A percentile compares a stretch with the other conserved stretches of the same genome.
Evolutionary conservation across 2,329 filamentous ascomycete genomes (phyloP).

Genomic region (Aspergillus neoniger): DNA sequence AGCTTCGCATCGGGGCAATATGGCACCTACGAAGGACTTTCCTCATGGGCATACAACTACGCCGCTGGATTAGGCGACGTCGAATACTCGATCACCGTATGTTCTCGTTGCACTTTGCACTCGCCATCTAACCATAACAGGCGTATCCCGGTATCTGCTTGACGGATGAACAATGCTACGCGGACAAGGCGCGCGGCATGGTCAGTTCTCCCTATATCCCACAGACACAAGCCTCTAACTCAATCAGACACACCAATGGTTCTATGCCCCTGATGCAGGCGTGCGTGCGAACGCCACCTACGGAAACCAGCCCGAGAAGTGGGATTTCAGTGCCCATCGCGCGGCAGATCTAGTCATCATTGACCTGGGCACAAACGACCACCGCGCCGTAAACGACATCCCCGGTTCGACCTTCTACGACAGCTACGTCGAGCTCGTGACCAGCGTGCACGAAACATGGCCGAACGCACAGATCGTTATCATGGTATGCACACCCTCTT

Average conservation of each 20-base stretch:
- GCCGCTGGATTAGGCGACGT: slow-evolving; percentile 59
- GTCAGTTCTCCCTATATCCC: slow-evolving; percentile 15
- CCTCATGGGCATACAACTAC: slow-evolving; percentile 58
- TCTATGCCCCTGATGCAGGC: slow-evolving; percentile 58
- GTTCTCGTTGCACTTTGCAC: background rate
- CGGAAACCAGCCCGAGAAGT: slow-evolving; percentile 35
- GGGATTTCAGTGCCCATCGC: slow-evolving; percentile 28
- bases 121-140: slow-evolving; percentile 14
- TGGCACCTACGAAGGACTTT: slow-evolving; percentile 60
- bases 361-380: slow-evolving; percentile 52
- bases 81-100: slow-evolving; percentile 57
- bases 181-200: slow-evolving; percentile 53
- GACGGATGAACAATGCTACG: slow-evolving; percentile 58
- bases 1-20: slow-evolving; percentile 60
- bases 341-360: slow-evolving; percentile 48
- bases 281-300: slow-evolving; percentile 49
- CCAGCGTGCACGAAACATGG: slow-evolving; percentile 44
- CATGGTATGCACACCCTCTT: slow-evolving; percentile 28
- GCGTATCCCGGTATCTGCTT: slow-evolving; percentile 61
- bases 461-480: slow-evolving; percentile 47
- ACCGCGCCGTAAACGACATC: slow-evolving; percentile 46
- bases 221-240: slow-evolving; percentile 5
- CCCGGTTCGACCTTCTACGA: slow-evolving; percentile 39
- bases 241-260: slow-evolving; percentile 55
- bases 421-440: slow-evolving; percentile 46